Evolutionary conservation across 805 yeast genomes (phyloP), one percentile per base, ranked within the genome.

Genomic region (Torulaspora franciscae): DNA sequence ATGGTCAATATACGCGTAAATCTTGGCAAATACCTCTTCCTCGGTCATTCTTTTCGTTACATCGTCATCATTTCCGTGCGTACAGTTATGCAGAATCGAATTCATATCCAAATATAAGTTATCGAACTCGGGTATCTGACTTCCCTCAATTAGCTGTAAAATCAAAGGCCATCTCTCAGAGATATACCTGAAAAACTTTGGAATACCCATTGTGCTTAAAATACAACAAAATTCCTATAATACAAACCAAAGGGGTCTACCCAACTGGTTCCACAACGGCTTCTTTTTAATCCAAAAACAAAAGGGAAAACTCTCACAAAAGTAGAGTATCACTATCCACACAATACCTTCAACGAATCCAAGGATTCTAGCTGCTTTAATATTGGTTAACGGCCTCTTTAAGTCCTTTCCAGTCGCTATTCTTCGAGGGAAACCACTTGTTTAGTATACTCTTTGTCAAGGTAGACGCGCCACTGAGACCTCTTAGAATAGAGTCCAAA

Each of bases 101-200:
- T 93, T 93, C 99, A 93, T 93, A 70, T 93, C 99, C 53, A 93
- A 77, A 59, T 93, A 93, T 50, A 93, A 72, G 60, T 91, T 91
- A 66, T 93, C 99, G 65, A 87, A 93, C 65, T 90, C 97, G 3
- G 97, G 95, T 48, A 90, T 79, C 56, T 85, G 87, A 42, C 76
- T 74, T 25, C 83, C 93, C 55, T 83, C 88, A 52, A 91, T 81
- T 59, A 81, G 71, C 66, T 89, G 95, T 8, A 95, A 83, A 54
- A 90, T 89, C 73, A 85, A 74, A 26, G 99, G 99, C 97, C 98
- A 93, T 80, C 99, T 81, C 71, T 93, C 98, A 39, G 97, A 88
- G 71, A 93, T 89, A 73, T 87, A 91, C 69, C 96, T 80, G 67
- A 88, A 93, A 65, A 91, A 93, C 62, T 93, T 93, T 45, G 99